Conservation (phyloP, 139 green algal species). For the Raphidocelis subcapitata region DNA sequence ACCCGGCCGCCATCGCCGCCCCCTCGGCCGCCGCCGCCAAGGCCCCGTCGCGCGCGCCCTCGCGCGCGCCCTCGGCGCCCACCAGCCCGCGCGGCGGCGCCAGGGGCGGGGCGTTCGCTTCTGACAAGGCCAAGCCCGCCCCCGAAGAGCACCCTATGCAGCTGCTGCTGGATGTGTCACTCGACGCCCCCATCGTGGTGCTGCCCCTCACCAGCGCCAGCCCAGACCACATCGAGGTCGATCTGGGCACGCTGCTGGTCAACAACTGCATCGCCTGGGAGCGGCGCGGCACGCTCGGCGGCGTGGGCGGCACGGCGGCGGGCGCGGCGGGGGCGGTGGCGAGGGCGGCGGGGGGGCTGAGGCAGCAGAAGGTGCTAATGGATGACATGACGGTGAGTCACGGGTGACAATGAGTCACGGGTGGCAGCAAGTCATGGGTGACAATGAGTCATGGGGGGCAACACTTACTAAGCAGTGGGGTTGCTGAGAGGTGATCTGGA, state of each 20-base stretch:
- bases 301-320: no score
- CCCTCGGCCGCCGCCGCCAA: neutral
- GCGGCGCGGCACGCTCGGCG: conserved; percentile 10
- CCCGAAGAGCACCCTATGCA: conserved; percentile 32
- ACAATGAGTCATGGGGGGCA: no score
- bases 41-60: neutral
- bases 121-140: neutral
- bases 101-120: neutral
- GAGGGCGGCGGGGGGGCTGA: no score
- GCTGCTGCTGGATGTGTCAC: conserved; percentile 73
- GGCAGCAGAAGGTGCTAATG: conserved; percentile 31
- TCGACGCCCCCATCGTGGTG: conserved; percentile 75
- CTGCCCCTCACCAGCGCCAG: conserved; percentile 62
- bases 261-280: conserved; percentile 60
- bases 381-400: conserved; percentile 38
- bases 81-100: neutral
- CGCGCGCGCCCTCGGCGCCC: neutral
- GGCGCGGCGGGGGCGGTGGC: no score
- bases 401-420: no score
- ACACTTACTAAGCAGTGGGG: no score
- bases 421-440: no score
- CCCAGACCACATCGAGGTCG: conserved; percentile 55
- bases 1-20: neutral
- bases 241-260: conserved; percentile 71
- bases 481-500: no score